A percentile compares a stretch with the other conserved stretches of the same genome.
phyloP scores from a whole-genome alignment of 768 basidiomycete species.

The Tephrocybe sp. region DNA sequence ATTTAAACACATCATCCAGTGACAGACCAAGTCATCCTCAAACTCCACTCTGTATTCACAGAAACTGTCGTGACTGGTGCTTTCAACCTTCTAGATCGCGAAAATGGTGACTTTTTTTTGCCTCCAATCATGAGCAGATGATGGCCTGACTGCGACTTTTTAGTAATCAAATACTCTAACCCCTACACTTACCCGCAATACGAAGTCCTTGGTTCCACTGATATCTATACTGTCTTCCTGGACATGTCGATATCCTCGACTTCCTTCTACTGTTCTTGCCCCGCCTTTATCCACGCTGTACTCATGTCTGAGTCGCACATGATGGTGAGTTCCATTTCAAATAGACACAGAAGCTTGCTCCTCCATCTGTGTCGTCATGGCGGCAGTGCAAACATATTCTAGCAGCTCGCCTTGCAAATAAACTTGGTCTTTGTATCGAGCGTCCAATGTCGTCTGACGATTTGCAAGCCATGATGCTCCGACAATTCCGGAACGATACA shows the following conservation, averaged over 20 bases:
- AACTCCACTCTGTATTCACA: conserved; percentile 58
- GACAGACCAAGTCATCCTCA: conserved; percentile 53
- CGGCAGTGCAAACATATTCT: conserved; percentile 79
- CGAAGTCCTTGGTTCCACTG: conserved; percentile 67
- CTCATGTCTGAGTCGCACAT: conserved; percentile 58
- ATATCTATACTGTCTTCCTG: conserved; percentile 59
- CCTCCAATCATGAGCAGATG: neutral
- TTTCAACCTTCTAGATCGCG: conserved; percentile 74
- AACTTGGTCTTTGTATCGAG: conserved; percentile 50
- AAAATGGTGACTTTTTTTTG: conserved; percentile 46
- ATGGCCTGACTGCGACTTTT: neutral
- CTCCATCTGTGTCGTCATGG: conserved; percentile 1
- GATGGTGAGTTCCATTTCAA: conserved; percentile 46
- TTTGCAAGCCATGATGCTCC: conserved; percentile 42
- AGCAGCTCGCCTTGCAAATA: conserved; percentile 61
- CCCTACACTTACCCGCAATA: conserved; percentile 61
- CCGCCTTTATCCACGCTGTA: conserved; percentile 68
- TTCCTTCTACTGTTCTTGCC: conserved; percentile 71
- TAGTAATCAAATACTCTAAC: conserved; percentile 63
- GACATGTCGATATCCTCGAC: conserved; percentile 36
- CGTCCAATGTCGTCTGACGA: conserved; percentile 47
- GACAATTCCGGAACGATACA: conserved; percentile 26
- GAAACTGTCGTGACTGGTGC: conserved; percentile 67
- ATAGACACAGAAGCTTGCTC: neutral
- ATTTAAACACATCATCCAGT: conserved; percentile 26